Evolutionary conservation across 2,329 filamentous ascomycete genomes (phyloP), one percentile per base, ranked within the genome.

Genomic region (Periconia sp.): DNA sequence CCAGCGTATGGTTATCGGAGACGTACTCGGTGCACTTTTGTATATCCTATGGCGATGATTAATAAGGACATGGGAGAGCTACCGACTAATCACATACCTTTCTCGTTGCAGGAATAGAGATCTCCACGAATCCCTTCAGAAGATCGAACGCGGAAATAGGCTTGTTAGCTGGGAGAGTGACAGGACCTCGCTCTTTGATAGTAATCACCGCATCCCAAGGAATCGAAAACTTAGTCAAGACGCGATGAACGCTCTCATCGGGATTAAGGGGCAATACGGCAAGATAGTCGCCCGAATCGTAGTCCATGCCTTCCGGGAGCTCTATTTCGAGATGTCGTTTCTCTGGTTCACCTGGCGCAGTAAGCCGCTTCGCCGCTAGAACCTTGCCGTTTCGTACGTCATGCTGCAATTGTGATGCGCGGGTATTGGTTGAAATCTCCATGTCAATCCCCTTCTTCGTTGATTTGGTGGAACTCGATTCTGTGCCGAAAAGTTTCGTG

Each of bases 251-350:
- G 24, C 19, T 50, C 17, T 45, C 45, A 1, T 40, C 38, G 1
- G 56, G 51, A 63, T 91, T 91, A 21, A 87, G 69, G 0, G 88
- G 87, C 1, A 89, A 73, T 3, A 89, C 73, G 0, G 85, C 84
- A 0, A 91, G 76, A 61, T 92, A 91, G 61, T 92, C 88, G 11
- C 87, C 88, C 2, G 84, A 78, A 30, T 78, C 74, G 68, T 90
- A 91, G 0, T 75, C 76, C 72, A 81, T 61, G 5, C 54, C 64
- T 10, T 56, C 51, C 4, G 71, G 71, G 15, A 61, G 44, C 21
- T 51, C 18, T 24, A 61, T 37, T 30, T 56, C 54, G 11, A 61
- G 29, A 24, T 56, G 57, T 10, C 46, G 43, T 29, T 57, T 56
- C 19, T 50, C 44, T 0, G 41, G 43, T 11, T 40, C 34, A 4